Evolutionary conservation across 2,329 filamentous ascomycete species (phyloP).

Genomic region (Metarhizium brunneum): DNA sequence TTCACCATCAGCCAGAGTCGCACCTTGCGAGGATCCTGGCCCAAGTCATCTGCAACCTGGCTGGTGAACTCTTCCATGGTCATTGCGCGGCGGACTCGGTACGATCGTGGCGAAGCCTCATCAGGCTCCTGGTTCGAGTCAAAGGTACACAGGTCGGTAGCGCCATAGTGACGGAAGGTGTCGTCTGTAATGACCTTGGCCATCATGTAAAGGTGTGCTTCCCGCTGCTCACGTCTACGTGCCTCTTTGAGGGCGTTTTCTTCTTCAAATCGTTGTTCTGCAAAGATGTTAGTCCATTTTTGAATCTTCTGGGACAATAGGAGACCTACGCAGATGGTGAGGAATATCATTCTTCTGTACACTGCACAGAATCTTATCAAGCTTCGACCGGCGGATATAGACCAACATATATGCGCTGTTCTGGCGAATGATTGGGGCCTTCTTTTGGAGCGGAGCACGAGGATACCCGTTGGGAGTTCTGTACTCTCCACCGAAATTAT

Average conservation of each 20-base stretch:
- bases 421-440: constrained; percentile 50
- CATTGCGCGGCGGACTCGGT: constrained; percentile 66
- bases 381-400: constrained; percentile 78
- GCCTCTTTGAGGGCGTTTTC: constrained; percentile 70
- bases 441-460: constrained; percentile 42
- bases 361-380: constrained; percentile 73
- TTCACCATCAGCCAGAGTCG: constrained; percentile 98
- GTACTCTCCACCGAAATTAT: constrained; percentile 93
- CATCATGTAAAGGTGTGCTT: constrained; percentile 86
- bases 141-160: constrained; percentile 71
- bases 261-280: constrained; percentile 68
- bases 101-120: constrained; percentile 59
- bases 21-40: constrained; percentile 57
- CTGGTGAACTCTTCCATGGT: constrained; percentile 67
- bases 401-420: constrained; percentile 98
- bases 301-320: background rate
- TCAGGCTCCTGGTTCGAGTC: constrained; percentile 57
- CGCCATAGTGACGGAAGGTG: constrained; percentile 71
- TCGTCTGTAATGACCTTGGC: constrained; percentile 74
- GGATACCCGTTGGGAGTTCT: constrained; percentile 36
- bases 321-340: constrained; percentile 59
- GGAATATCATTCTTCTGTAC: constrained; percentile 75
- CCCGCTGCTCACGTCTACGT: constrained; percentile 78
- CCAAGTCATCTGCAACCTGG: constrained; percentile 61
- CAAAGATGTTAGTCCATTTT: constrained; percentile 8